phyloP scores from a whole-genome alignment of 164 flowering plant genomes.

The Magnolia kwangsiensis region DNA sequence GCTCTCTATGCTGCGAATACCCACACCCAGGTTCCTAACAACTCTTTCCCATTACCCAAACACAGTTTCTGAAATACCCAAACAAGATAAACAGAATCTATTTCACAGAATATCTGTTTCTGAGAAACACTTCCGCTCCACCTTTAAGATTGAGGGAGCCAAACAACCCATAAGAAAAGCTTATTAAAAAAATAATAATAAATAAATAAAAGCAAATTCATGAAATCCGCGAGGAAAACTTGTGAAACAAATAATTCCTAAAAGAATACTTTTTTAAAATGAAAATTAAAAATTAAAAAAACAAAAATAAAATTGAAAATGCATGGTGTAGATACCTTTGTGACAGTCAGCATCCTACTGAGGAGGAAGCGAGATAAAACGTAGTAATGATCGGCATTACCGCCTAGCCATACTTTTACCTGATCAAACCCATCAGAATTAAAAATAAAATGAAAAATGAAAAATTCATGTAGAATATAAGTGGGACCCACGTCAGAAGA shows the following conservation, averaged over 20 bases:
- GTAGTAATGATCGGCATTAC: slow-evolving; percentile 94
- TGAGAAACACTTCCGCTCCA: neutral
- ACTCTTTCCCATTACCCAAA: too few species aligned
- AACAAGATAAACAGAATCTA: too few species aligned
- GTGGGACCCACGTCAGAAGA: neutral
- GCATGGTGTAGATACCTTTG: slow-evolving; percentile 49
- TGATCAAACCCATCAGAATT: slow-evolving; percentile 18
- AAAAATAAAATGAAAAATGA: neutral
- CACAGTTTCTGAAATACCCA: too few species aligned
- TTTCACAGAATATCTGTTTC: too few species aligned
- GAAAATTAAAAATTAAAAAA: neutral
- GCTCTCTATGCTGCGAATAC: too few species aligned
- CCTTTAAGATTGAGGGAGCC: neutral
- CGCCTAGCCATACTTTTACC: slow-evolving; percentile 98
- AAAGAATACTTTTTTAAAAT: too few species aligned
- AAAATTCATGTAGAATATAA: neutral
- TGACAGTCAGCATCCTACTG: slow-evolving; percentile 95
- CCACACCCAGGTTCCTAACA: too few species aligned
- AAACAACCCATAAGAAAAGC: neutral
- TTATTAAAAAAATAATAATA: too few species aligned
- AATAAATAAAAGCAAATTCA: too few species aligned
- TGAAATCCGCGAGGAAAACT: too few species aligned
- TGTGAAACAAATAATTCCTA: too few species aligned
- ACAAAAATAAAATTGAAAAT: neutral
- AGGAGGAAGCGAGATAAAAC: slow-evolving; percentile 91